A percentile compares a stretch with the other conserved stretches of the same genome.
Evolutionary conservation across 148 eudicot genomes (phyloP).

Genomic region (Gaultheria prostrata): DNA sequence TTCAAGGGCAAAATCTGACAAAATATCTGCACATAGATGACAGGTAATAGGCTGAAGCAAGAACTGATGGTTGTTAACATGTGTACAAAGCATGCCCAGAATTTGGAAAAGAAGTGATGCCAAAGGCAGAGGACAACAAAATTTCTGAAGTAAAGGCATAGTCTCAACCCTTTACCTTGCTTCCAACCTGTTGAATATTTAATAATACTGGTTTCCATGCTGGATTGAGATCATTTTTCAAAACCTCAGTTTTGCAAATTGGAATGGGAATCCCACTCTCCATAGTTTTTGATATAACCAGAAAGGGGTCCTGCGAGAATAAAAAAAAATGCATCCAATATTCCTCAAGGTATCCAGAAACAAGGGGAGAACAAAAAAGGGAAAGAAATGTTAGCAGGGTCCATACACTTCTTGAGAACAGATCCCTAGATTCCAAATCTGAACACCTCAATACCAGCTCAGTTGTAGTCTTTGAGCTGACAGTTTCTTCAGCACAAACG

Average conservation of each 20-base stretch:
- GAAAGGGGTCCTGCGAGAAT: slow-evolving; percentile 82
- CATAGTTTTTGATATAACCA: slow-evolving; percentile 69
- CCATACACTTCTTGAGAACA: slow-evolving; percentile 91
- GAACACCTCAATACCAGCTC: slow-evolving; percentile 82
- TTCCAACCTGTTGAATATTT: slow-evolving; percentile 72
- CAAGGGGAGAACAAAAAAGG: slow-evolving; percentile 5
- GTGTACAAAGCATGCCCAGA: not conserved
- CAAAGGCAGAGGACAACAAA: not conserved
- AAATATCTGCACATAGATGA: not conserved
- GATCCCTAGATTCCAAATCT: slow-evolving; percentile 83
- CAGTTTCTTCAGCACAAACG: slow-evolving; percentile 78
- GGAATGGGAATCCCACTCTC: slow-evolving; percentile 71
- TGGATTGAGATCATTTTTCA: slow-evolving; percentile 77
- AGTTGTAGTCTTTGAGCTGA: slow-evolving; percentile 64
- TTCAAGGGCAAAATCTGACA: not conserved
- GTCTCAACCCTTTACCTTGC: slow-evolving; percentile 57
- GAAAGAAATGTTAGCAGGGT: slow-evolving; percentile 16
- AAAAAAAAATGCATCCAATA: slow-evolving; percentile 19
- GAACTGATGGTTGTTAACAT: not conserved
- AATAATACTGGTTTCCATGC: slow-evolving; percentile 75
- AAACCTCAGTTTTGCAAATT: slow-evolving; percentile 86
- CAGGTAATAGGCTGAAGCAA: not conserved
- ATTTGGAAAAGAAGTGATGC: not conserved
- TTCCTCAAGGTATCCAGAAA: slow-evolving; percentile 12
- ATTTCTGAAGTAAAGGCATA: slow-evolving; percentile 7